Conservation (phyloP, 2,329 filamentous ascomycete genomes). For the Fusarium subglutinans region DNA sequence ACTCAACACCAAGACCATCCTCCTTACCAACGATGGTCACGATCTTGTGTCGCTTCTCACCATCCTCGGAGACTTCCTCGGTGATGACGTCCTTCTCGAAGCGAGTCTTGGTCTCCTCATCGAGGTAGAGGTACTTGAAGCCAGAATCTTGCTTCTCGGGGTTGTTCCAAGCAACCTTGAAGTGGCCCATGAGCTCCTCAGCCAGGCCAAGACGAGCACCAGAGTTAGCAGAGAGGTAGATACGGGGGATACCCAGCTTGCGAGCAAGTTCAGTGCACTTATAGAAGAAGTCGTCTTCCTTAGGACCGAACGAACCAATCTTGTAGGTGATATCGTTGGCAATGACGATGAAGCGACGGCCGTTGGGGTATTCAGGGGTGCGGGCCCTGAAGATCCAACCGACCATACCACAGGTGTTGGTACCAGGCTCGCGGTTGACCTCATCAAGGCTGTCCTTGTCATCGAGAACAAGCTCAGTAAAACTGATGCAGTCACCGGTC, state of each 20-base stretch:
- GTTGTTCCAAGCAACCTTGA: constrained; percentile 97
- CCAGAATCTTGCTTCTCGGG: constrained; percentile 80
- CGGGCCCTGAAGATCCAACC: constrained; percentile 95
- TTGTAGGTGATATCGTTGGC: constrained; percentile 99
- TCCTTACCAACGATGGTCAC: constrained; percentile 92
- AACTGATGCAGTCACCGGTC: constrained; percentile 90
- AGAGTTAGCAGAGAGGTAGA: constrained; percentile 98
- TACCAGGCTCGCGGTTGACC: constrained; percentile 92
- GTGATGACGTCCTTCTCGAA: constrained; percentile 82
- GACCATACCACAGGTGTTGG: constrained; percentile 97
- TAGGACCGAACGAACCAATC: constrained; percentile 96
- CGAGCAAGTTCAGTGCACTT: constrained; percentile 98
- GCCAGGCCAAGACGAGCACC: constrained; percentile 97
- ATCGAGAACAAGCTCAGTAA: constrained; percentile 93
- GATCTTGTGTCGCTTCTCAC: constrained; percentile 93
- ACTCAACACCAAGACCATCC: constrained; percentile 97
- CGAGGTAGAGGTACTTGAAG: constrained; percentile 97
- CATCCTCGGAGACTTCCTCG: constrained; percentile 84
- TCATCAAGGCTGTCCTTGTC: constrained; percentile 92
- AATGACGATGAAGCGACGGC: constrained; percentile 92
- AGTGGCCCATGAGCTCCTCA: constrained; percentile 95
- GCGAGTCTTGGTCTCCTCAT: constrained; percentile 83
- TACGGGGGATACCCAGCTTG: constrained; percentile 92
- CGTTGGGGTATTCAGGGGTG: constrained; percentile 94
- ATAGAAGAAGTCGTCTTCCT: constrained; percentile 98